Percentiles rank a stretch among this genome's conserved stretches.
These are phyloP conservation scores for Rhizophagus clarus DNA, from an alignment of 192 early-diverging fungal genomes.

Conservation along the genomic window DNA sequence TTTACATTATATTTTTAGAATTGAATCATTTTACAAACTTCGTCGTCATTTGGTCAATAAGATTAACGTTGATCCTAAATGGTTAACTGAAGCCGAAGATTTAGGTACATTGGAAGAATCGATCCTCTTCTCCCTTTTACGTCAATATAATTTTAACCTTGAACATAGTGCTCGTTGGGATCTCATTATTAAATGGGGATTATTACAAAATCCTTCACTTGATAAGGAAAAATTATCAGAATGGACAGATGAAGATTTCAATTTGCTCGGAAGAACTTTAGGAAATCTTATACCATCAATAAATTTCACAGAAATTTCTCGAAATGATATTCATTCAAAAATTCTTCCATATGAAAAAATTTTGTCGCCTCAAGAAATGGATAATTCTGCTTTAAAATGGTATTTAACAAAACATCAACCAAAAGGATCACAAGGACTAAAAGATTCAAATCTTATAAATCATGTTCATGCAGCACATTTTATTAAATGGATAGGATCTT, in stretches of 20 bases:
- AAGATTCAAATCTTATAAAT: conserved; percentile 19
- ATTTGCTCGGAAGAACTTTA: neutral
- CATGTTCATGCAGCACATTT: conserved; percentile 5
- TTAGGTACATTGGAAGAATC: conserved; percentile 9
- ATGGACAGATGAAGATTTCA: conserved; percentile 11
- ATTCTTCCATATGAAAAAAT: conserved; percentile 15
- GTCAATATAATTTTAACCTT: neutral
- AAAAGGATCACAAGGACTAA: neutral
- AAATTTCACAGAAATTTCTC: conserved; percentile 11
- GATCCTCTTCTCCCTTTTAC: neutral
- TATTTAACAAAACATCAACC: conserved; percentile 12
- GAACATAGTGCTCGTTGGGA: conserved; percentile 4
- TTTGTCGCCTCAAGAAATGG: conserved; percentile 11
- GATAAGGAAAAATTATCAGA: neutral
- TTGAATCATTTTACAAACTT: conserved; percentile 9
- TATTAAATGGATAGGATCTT: conserved; percentile 13
- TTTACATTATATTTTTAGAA: neutral
- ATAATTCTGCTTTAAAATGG: conserved; percentile 23
- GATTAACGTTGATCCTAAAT: neutral
- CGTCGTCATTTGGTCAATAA: neutral
- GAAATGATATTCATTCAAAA: conserved; percentile 19
- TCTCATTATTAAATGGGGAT: conserved; percentile 15
- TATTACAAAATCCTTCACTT: neutral
- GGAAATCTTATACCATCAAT: conserved; percentile 3
- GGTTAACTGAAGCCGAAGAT: neutral